Base-by-base conservation (phyloP, 2,329 filamentous ascomycete species). In the Alternaria postmessia region DNA sequence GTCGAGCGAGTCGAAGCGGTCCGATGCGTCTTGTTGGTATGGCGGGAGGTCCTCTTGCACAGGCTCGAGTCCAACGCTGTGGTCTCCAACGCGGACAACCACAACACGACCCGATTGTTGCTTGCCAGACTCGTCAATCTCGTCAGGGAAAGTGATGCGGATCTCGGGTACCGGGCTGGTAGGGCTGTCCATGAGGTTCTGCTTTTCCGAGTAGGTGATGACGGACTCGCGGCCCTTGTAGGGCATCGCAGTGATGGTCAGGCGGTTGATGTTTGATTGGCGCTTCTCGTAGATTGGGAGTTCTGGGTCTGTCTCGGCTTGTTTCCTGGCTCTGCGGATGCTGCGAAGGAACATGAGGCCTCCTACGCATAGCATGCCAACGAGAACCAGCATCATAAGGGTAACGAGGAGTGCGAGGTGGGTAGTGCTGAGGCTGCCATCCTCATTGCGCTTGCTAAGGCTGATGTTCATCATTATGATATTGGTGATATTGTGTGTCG, bases 111-210 rank as follows among this genome's bases (percentile, higher is more conserved):
- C 94, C 67, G 90, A 93, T 82, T 91, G 91, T 71, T 86, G 86
- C 79, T 89, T 92, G 69, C 94, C 94, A 55, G 82, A 74, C 51
- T 93, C 91, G 75, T 97, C 94, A 70, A 96, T 90, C 83, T 98
- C 95, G 72, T 96, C 92, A 16, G 95, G 95, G 84, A 99, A 98
- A 36, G 95, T 98, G 79, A 99, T 97, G 80, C 94, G 93, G 74
- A 99, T 99, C 82, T 98, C 92, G 20, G 95, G 95, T 28, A 98
- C 86, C 68, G 91, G 90, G 79, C 88, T 92, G 71, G 90, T 83
- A 22, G 94, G 91, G 80, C 91, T 91, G 66, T 89, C 86, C 68
- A 94, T 88, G 81, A 96, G 89, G 66, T 88, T 88, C 75, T 90
- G 88, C 80, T 95, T 93, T 78, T 92, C 89, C 72, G 91, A 88